A percentile compares a stretch with the other conserved stretches of the same genome.
phyloP scores from a whole-genome alignment of 768 basidiomycete species.

The Podaxis carcinomalis region DNA sequence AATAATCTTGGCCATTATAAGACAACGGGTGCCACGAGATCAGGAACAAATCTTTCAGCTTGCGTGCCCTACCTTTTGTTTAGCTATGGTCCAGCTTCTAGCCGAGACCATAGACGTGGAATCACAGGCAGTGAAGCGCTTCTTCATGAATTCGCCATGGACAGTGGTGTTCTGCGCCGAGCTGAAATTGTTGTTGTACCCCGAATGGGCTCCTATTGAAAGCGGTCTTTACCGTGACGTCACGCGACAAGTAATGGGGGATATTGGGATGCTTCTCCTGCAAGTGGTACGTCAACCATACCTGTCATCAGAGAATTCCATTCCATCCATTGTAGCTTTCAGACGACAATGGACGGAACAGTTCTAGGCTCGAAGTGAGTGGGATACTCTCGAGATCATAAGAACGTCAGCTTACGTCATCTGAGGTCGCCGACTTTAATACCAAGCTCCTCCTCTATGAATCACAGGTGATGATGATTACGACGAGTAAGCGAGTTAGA shows the following conservation, averaged over 20 bases:
- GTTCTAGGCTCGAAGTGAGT: not conserved
- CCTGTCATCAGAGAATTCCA: not conserved
- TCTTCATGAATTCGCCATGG: conserved; percentile 41
- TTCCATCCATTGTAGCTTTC: not conserved
- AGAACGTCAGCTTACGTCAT: not conserved
- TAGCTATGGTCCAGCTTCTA: conserved; percentile 37
- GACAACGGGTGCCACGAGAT: conserved; percentile 38
- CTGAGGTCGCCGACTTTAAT: not conserved
- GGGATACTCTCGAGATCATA: not conserved
- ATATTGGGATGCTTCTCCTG: conserved; percentile 16
- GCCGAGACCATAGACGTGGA: not conserved
- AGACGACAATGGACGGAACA: not conserved
- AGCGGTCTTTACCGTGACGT: conserved; percentile 19
- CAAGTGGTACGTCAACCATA: conserved; percentile 14
- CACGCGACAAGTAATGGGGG: conserved; percentile 27
- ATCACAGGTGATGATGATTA: not conserved
- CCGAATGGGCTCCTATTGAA: not conserved
- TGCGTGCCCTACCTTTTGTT: conserved; percentile 45
- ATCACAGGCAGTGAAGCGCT: conserved; percentile 4
- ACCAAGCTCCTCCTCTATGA: conserved; percentile 1
- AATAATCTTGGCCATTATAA: conserved; percentile 41
- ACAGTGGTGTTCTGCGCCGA: conserved; percentile 37
- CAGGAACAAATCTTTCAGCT: conserved; percentile 50
- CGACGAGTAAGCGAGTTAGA: not conserved
- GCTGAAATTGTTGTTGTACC: conserved; percentile 26